Conservation (phyloP, 2,329 filamentous ascomycete species). For the Aspergillus fumigatus region DNA sequence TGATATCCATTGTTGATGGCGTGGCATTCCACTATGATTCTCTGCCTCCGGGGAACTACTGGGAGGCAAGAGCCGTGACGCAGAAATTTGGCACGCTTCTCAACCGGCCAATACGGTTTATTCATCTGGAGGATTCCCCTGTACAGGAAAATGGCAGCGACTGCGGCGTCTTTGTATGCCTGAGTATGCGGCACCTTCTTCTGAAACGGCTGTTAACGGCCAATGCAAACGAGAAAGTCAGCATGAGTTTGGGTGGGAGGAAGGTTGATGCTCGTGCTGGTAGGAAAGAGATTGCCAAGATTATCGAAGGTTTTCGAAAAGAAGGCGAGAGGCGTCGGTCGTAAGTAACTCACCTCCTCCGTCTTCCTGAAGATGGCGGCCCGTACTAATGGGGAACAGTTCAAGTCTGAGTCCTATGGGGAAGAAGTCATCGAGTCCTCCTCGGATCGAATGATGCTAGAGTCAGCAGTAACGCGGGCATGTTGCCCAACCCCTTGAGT, state of each 20-base stretch:
- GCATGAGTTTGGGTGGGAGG: conserved; percentile 87
- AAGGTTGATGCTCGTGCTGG: conserved; percentile 75
- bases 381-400: conserved; percentile 1
- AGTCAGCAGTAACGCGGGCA: not conserved
- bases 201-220: conserved; percentile 76
- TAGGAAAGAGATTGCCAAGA: conserved; percentile 84
- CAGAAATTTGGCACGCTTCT: conserved; percentile 67
- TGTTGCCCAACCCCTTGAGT: not conserved
- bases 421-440: conserved; percentile 20
- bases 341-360: conserved; percentile 48
- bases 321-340: conserved; percentile 81
- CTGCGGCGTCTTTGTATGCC: conserved; percentile 93
- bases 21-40: conserved; percentile 97
- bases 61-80: conserved; percentile 66
- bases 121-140: conserved; percentile 78
- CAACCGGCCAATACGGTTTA: conserved; percentile 62
- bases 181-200: conserved; percentile 91
- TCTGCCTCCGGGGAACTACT: conserved; percentile 68
- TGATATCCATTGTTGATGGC: conserved; percentile 83
- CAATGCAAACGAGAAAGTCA: conserved; percentile 78
- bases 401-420: conserved; percentile 20
- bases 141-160: conserved; percentile 91
- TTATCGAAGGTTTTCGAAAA: conserved; percentile 80
- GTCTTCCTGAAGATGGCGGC: conserved; percentile 1
- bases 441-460: conserved; percentile 17